These are phyloP conservation scores for Thielaviopsis punctulata DNA, from an alignment of 2,329 filamentous ascomycete genomes.

Conservation along the genomic window DNA sequence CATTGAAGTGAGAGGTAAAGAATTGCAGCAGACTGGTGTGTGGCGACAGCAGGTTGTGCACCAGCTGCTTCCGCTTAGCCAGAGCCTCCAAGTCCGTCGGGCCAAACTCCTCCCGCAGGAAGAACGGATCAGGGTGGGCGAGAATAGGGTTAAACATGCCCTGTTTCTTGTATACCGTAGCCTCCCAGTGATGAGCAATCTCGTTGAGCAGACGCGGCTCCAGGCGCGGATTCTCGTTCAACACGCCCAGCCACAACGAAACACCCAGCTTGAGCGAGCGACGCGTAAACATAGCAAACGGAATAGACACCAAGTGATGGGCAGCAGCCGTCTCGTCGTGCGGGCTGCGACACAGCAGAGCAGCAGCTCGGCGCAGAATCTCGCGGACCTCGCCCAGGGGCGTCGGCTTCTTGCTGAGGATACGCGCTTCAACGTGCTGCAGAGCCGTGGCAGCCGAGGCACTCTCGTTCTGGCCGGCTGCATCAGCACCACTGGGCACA, in stretches of 20 bases:
- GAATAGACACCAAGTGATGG: slow-evolving; percentile 78
- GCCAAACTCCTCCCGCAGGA: slow-evolving; percentile 77
- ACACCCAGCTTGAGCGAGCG: slow-evolving; percentile 91
- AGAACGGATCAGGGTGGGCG: slow-evolving; percentile 71
- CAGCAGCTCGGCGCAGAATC: slow-evolving; percentile 68
- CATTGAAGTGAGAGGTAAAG: slow-evolving; percentile 86
- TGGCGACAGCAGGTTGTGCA: slow-evolving; percentile 71
- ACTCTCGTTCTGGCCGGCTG: slow-evolving; percentile 23
- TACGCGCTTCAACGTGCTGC: slow-evolving; percentile 53
- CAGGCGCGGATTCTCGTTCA: slow-evolving; percentile 84
- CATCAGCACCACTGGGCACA: slow-evolving; percentile 24
- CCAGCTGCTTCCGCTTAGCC: slow-evolving; percentile 56
- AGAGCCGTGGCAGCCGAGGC: slow-evolving; percentile 48
- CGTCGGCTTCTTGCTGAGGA: slow-evolving; percentile 50
- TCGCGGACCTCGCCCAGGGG: slow-evolving; percentile 62
- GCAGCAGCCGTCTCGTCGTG: slow-evolving; percentile 63
- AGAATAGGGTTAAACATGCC: slow-evolving; percentile 67
- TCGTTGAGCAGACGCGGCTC: slow-evolving; percentile 74
- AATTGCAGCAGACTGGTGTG: slow-evolving; percentile 79
- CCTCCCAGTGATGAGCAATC: slow-evolving; percentile 82
- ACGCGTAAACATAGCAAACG: slow-evolving; percentile 84
- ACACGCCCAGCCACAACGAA: slow-evolving; percentile 89
- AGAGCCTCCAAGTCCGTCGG: slow-evolving; percentile 68
- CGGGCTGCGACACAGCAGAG: slow-evolving; percentile 63
- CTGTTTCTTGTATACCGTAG: slow-evolving; percentile 55